Evolutionary conservation across 2,329 filamentous ascomycete species (phyloP).

Genomic region (Hypoxylon sp.): DNA sequence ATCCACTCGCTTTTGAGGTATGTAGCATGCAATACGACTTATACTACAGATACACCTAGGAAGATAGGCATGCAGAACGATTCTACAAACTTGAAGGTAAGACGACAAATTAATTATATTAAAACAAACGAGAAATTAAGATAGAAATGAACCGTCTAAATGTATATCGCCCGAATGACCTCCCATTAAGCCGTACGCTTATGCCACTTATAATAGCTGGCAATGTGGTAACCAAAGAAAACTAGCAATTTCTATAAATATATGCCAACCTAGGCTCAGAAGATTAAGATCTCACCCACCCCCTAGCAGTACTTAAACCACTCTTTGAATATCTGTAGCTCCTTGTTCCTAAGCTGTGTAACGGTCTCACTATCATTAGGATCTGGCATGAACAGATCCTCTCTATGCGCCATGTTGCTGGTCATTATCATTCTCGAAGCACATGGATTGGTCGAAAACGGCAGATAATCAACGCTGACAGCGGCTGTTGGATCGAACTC

Average conservation of each 20-base stretch:
- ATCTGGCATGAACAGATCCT: slow-evolving; percentile 23
- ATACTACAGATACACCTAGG: no score
- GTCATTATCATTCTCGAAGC: slow-evolving; percentile 31
- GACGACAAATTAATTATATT: background rate
- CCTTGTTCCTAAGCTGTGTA: slow-evolving; percentile 24
- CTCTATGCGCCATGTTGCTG: slow-evolving; percentile 28
- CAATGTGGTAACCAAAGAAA: background rate
- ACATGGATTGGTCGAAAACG: slow-evolving; percentile 7
- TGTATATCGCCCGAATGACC: background rate
- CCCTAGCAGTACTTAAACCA: slow-evolving; percentile 18
- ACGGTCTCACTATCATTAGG: slow-evolving; percentile 18
- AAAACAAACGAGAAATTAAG: background rate
- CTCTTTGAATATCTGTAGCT: slow-evolving; percentile 30
- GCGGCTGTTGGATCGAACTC: slow-evolving; percentile 24
- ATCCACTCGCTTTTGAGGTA: no score
- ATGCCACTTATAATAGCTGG: background rate
- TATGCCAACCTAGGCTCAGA: background rate
- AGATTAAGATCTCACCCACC: background rate
- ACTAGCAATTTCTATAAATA: background rate
- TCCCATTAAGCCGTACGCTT: background rate
- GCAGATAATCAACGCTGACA: slow-evolving; percentile 28
- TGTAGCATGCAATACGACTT: no score
- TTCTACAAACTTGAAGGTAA: background rate
- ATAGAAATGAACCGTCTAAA: background rate
- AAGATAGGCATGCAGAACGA: no score